Evolutionary conservation across 2,329 filamentous ascomycete genomes (phyloP).

Genomic region (Pseudogymnoascus sp.): DNA sequence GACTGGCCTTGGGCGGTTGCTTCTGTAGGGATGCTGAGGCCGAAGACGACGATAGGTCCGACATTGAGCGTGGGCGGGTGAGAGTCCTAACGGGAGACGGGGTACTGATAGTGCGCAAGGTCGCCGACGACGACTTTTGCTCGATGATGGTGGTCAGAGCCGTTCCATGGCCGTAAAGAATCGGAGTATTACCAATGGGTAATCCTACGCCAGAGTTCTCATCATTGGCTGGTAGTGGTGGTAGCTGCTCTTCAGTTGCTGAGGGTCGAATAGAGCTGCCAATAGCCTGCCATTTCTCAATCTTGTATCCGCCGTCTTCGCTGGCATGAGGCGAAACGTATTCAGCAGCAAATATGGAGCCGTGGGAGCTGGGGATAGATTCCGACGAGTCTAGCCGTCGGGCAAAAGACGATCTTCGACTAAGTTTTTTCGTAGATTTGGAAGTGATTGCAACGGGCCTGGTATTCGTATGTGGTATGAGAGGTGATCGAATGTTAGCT

Average conservation of each 20-base stretch:
- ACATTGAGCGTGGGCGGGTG: constrained; percentile 1
- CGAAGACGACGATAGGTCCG: not conserved
- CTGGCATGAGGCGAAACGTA: constrained; percentile 29
- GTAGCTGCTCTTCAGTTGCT: not conserved
- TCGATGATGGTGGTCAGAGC: constrained; percentile 35
- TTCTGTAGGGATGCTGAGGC: not conserved
- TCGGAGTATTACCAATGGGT: constrained; percentile 25
- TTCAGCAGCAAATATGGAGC: constrained; percentile 33
- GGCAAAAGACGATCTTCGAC: constrained; percentile 26
- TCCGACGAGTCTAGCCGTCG: constrained; percentile 31
- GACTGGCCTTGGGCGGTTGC: not conserved
- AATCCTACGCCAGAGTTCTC: constrained; percentile 26
- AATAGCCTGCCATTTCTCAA: constrained; percentile 18
- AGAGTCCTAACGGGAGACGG: constrained; percentile 19
- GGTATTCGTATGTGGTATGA: not conserved
- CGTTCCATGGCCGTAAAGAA: constrained; percentile 36
- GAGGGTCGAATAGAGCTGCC: constrained; percentile 3
- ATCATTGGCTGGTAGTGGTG: constrained; percentile 21
- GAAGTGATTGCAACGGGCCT: not conserved
- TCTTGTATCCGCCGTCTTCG: constrained; percentile 21
- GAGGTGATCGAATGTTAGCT: not conserved
- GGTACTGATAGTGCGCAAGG: constrained; percentile 27
- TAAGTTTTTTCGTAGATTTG: constrained; percentile 21
- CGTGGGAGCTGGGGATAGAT: constrained; percentile 30
- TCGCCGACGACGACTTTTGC: constrained; percentile 31